A percentile compares a stretch with the other conserved stretches of the same genome.
Evolutionary conservation across 2,329 filamentous ascomycete species (phyloP).

Genomic region (Diplodia seriata): DNA sequence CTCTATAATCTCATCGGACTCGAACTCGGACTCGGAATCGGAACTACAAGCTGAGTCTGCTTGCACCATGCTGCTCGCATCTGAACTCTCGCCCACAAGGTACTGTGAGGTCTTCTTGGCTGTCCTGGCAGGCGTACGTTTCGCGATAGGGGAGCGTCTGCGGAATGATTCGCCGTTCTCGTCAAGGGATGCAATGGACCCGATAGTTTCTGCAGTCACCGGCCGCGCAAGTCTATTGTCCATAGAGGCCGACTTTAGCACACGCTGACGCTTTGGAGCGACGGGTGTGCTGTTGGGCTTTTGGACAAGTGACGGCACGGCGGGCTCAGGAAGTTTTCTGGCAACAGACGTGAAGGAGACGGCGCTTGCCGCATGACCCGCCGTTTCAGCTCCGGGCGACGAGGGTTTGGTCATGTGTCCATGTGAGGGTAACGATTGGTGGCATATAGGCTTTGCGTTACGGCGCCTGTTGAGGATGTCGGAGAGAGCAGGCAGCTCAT

Average conservation of each 20-base stretch:
- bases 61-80: background rate
- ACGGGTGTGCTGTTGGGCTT: conserved; percentile 37
- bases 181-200: conserved; percentile 40
- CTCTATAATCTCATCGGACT: conserved; percentile 14
- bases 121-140: conserved; percentile 15
- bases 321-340: no score
- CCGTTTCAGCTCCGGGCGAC: no score
- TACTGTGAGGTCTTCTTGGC: conserved; percentile 16
- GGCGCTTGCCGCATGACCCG: no score
- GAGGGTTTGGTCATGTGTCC: background rate
- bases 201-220: conserved; percentile 35
- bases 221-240: conserved; percentile 38
- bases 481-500: conserved; percentile 15
- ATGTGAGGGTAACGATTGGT: background rate
- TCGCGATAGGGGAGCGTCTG: background rate
- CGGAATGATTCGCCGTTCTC: background rate
- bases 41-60: background rate
- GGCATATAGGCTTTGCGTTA: background rate
- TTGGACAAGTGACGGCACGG: conserved; percentile 33
- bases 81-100: conserved; percentile 7
- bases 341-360: background rate
- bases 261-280: conserved; percentile 42
- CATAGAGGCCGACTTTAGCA: conserved; percentile 44
- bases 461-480: conserved; percentile 18
- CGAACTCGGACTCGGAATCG: background rate